Base-by-base conservation (phyloP, 257 asterid genomes). In the Nicotiana noctiflora region DNA sequence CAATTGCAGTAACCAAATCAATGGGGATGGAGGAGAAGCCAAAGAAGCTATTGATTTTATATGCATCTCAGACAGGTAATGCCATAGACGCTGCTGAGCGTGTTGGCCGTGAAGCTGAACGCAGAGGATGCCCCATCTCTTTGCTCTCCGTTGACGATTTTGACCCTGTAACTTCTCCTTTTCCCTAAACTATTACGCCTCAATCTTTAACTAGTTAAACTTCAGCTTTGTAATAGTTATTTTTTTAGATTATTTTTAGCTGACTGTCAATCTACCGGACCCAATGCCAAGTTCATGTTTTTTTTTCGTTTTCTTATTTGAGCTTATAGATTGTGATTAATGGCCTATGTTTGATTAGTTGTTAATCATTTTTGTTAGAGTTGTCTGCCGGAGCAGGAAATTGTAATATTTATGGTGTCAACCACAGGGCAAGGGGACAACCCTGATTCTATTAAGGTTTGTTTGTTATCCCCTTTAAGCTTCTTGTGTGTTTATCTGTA, bases 341-440 rank as follows among this genome's bases (percentile, higher is more conserved):
- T 44, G 76, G 15, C 51, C 76, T 15, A 15, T 76, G 60, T 21
- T 56, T 81, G 83, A 68, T 32, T 81, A 21, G 65, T 81, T 74
- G 2, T 59, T 10, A 4, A 18, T 9, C 31, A 14, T 10, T 44
- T n/a, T 74, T 17, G n/a, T 34, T 90, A 96, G 99, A 81, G 84
- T 60, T 87, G 81, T 70, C 89, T 96, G 82, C 89, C 95, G 78
- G 79, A 31, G 55, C 86, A 83, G 83, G 88, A 82, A 66, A 86
- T 84, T 3, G 94, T 94, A 61, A 84, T 94, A 66, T 94, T 94
- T 88, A 94, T 96, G 86, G 99, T 92, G 82, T 91, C 99, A 75
- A 96, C 98, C 81, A 94, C 97, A 17, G 99, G 99, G 51, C 99
- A 96, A 89, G 99, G 99, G 67, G 99, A 96, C 70, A 84, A 88